A percentile compares a stretch with the other conserved stretches of the same genome.
These are phyloP conservation scores for Monarda citriodora DNA, from an alignment of 305 asterid species.

Conservation along the genomic window DNA sequence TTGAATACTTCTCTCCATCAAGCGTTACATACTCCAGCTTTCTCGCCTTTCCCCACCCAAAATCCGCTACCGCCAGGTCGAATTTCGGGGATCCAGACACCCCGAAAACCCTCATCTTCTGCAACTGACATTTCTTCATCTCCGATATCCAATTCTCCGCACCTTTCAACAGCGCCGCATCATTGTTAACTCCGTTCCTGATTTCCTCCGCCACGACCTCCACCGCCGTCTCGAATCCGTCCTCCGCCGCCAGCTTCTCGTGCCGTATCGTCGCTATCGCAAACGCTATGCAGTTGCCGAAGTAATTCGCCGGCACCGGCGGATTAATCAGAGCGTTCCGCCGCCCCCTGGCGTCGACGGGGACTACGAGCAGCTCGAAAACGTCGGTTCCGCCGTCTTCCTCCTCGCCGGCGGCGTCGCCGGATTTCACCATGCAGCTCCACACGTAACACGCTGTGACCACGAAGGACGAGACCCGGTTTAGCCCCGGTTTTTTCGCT, in stretches of 20 bases:
- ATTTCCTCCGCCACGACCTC: slow-evolving; percentile 25
- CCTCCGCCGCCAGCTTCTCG: slow-evolving; percentile 14
- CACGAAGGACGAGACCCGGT: slow-evolving; percentile 37
- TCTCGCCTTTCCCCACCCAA: slow-evolving; percentile 40
- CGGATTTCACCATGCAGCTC: slow-evolving; percentile 39
- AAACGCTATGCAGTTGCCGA: slow-evolving; percentile 35
- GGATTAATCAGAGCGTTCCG: background rate
- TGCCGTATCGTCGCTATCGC: slow-evolving; percentile 18
- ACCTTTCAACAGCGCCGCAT: slow-evolving; percentile 27
- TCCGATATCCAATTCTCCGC: slow-evolving; percentile 28
- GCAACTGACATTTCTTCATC: background rate
- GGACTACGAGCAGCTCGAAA: slow-evolving; percentile 20
- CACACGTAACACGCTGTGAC: slow-evolving; percentile 35
- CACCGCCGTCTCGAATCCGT: slow-evolving; percentile 32
- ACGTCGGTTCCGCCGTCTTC: slow-evolving; percentile 5
- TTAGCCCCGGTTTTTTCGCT: slow-evolving; percentile 16
- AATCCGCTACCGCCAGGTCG: slow-evolving; percentile 32
- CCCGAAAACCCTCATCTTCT: slow-evolving; percentile 8
- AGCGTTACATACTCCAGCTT: slow-evolving; percentile 39
- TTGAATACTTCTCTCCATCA: slow-evolving; percentile 31
- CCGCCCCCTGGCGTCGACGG: slow-evolving; percentile 36
- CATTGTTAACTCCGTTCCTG: slow-evolving; percentile 18
- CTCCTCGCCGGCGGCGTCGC: slow-evolving; percentile 16
- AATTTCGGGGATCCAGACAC: slow-evolving; percentile 49
- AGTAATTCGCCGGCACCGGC: slow-evolving; percentile 26